Percentiles rank a stretch among this genome's conserved stretches.
Conservation (phyloP, 2,329 filamentous ascomycete genomes). For the Cladosporium sp. region DNA sequence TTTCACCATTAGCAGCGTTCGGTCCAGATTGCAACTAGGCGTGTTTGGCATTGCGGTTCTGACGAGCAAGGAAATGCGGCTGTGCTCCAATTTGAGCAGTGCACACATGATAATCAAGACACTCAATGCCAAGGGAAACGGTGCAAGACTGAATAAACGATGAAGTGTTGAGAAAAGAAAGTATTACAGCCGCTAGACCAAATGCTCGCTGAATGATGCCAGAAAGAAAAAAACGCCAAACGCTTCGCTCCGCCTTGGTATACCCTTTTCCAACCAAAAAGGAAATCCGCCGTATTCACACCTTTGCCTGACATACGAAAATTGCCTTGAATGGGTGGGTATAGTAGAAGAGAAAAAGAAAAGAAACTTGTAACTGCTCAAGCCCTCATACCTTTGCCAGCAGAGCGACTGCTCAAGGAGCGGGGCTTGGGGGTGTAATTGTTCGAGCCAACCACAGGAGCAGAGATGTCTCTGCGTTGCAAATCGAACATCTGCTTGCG, state of each 20-base stretch:
- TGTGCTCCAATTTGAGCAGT: too few species aligned
- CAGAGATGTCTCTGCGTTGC: slow-evolving; percentile 51
- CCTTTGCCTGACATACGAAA: slow-evolving; percentile 1
- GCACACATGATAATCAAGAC: too few species aligned
- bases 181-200: neutral
- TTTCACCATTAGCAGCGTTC: too few species aligned
- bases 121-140: too few species aligned
- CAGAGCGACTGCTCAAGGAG: slow-evolving; percentile 11
- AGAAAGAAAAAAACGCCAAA: neutral
- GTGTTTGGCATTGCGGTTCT: too few species aligned
- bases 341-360: neutral
- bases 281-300: neutral
- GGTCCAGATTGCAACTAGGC: too few species aligned
- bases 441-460: slow-evolving; percentile 36
- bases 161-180: neutral
- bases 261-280: neutral
- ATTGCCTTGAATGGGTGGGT: neutral
- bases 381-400: slow-evolving; percentile 11
- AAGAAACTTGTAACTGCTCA: neutral
- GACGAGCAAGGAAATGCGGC: too few species aligned
- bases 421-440: neutral
- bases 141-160: too few species aligned
- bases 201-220: neutral
- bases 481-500: slow-evolving; percentile 59
- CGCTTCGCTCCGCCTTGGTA: neutral